phyloP scores from a whole-genome alignment of 345 rosid species.

The Eucalyptus caleyi region DNA sequence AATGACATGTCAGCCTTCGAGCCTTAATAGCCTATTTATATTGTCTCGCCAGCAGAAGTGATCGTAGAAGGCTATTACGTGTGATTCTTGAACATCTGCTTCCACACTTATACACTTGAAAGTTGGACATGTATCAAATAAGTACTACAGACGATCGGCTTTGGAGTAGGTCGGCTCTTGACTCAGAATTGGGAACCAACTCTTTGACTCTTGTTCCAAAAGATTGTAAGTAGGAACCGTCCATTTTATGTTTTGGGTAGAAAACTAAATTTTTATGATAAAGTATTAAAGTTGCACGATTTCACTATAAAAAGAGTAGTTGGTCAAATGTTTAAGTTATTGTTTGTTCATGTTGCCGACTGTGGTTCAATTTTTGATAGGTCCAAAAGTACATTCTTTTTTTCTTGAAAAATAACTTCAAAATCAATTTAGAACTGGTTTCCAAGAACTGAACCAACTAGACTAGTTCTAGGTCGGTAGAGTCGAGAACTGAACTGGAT shows the following conservation, averaged over 20 bases:
- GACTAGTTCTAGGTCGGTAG: not conserved
- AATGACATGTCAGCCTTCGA: not conserved
- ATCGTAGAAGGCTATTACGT: not conserved
- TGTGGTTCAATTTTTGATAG: not conserved
- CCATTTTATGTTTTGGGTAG: not conserved
- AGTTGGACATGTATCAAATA: not conserved
- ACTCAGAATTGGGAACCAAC: not conserved
- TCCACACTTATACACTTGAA: not conserved
- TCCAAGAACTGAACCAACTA: fast-evolving
- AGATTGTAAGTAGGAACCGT: not conserved
- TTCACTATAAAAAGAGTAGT: not conserved
- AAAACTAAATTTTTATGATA: not conserved
- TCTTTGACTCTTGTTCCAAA: not conserved
- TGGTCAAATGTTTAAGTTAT: not conserved
- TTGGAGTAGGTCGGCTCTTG: not conserved
- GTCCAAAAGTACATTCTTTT: not conserved
- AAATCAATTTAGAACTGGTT: not conserved
- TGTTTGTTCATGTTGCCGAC: not conserved
- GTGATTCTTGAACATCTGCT: not conserved
- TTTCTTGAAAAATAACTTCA: not conserved
- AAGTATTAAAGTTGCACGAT: not conserved
- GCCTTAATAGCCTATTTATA: not conserved
- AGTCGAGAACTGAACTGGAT: not conserved
- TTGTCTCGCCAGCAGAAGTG: not conserved
- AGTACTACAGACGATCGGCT: not conserved